A percentile compares a stretch with the other conserved stretches of the same genome.
These are phyloP conservation scores for Nitzschia palea DNA, from an alignment of 108 stramenopile species.

Conservation along the genomic window DNA sequence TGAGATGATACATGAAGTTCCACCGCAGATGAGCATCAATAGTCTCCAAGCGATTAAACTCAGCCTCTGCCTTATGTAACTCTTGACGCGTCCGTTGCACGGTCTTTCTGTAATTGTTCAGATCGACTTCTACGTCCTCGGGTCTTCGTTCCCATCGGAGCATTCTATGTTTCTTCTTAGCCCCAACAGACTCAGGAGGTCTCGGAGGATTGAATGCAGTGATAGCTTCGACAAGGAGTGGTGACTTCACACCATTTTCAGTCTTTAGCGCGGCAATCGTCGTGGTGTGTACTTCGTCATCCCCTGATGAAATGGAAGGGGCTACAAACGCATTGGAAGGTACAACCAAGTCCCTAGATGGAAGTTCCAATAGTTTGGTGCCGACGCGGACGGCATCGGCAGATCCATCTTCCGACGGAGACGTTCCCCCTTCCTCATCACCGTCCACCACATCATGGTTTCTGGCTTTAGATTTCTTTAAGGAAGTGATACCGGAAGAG, in stretches of 20 bases:
- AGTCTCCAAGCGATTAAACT: slow-evolving; percentile 59
- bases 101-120: slow-evolving; percentile 77
- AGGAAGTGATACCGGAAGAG: slow-evolving; percentile 7
- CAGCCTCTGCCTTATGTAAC: slow-evolving; percentile 53
- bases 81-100: slow-evolving; percentile 73
- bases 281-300: background rate
- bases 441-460: slow-evolving; percentile 44
- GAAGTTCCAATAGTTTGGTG: slow-evolving; percentile 6
- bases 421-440: slow-evolving; percentile 26
- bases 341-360: slow-evolving; percentile 7
- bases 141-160: slow-evolving; percentile 82
- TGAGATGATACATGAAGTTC: slow-evolving; percentile 64
- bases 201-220: slow-evolving; percentile 85
- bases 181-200: slow-evolving; percentile 78
- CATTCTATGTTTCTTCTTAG: slow-evolving; percentile 81
- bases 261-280: slow-evolving; percentile 3
- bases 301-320: slow-evolving; percentile 13
- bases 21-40: slow-evolving; percentile 57
- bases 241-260: slow-evolving; percentile 36
- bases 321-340: slow-evolving; percentile 48
- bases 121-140: slow-evolving; percentile 71
- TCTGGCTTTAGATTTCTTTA: slow-evolving; percentile 20
- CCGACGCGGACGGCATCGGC: slow-evolving; percentile 29
- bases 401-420: slow-evolving; percentile 39
- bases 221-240: slow-evolving; percentile 62